Conservation (phyloP, 345 rosid species). For the Lepidium sativum region DNA sequence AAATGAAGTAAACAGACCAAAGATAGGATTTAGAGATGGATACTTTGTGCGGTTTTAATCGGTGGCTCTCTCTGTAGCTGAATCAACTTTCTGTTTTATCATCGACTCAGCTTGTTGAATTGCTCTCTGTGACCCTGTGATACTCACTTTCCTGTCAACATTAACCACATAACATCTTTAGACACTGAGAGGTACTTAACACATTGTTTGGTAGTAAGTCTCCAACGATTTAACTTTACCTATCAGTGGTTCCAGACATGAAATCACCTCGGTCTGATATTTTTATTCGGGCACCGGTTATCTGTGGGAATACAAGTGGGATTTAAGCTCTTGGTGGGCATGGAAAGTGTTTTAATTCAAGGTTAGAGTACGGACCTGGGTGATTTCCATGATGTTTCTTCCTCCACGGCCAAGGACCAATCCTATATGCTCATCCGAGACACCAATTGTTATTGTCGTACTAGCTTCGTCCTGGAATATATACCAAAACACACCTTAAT, state of each 20-base stretch:
- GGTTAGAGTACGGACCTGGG: constrained; percentile 47
- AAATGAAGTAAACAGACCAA: constrained; percentile 10
- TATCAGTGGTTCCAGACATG: constrained; percentile 81
- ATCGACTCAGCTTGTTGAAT: constrained; percentile 76
- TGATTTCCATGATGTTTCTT: constrained; percentile 89
- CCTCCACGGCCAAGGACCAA: constrained; percentile 98
- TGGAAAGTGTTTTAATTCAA: not conserved
- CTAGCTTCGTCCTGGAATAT: constrained; percentile 65
- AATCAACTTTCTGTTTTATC: constrained; percentile 90
- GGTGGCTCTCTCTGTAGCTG: constrained; percentile 67
- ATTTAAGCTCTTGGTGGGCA: not conserved
- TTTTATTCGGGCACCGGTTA: constrained; percentile 87
- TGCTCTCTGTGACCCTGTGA: constrained; percentile 87
- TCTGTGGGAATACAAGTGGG: constrained; percentile 36
- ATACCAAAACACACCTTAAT: constrained; percentile 6
- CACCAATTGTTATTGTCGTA: constrained; percentile 69
- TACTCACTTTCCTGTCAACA: constrained; percentile 78
- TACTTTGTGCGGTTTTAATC: constrained; percentile 31
- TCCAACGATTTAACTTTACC: constrained; percentile 33
- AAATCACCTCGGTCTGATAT: constrained; percentile 97
- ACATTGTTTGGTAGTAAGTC: not conserved
- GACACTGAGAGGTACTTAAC: not conserved
- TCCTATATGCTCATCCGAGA: constrained; percentile 92
- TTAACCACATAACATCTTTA: constrained; percentile 9
- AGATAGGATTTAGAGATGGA: constrained; percentile 3